Base-by-base conservation (phyloP, 2,329 filamentous ascomycete genomes). In the Fusarium dimerum region DNA sequence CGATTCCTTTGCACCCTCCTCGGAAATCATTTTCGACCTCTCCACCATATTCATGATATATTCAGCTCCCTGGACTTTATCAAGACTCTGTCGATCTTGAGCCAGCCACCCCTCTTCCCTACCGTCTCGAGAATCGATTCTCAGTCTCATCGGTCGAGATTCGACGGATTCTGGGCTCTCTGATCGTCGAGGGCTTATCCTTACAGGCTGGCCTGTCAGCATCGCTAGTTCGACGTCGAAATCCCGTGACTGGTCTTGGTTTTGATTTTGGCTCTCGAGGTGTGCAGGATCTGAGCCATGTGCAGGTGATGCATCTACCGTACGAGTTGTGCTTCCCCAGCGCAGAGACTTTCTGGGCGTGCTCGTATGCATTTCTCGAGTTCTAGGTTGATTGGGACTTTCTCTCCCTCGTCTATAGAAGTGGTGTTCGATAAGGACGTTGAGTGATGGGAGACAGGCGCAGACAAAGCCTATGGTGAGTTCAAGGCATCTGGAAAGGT, bases 41-140 rank as follows among this genome's bases (percentile, higher is more conserved):
- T 60, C 51, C 1, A 62, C 59, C 59, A 53, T 62, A 13, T 53
- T 52, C 59, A 62, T 62, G 13, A 62, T 62, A 12, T 55, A 62
- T 17, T 50, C 44, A 3, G 47, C 40, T 7, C 55, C 44, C 3
- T 58, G 51, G 3, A 16, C n/a, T 3, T 55, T 54, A 1, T 51
- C 54, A 0, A 46, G 45, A 2, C 42, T 40, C 1, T 45, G 38
- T 9, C 38, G 43, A 9, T 50, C 20, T 1, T 44, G 41, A 2
- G 59, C 55, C 15, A 62, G 17, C 60, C 60, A 62, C 2, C 60
- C 60, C 16, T 62, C 60, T 12, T 48, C 18, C 6, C 41, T 46
- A 4, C 60, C 60, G 6, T 62, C 57, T 0, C 51, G 51, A 2
- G 55, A 62, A 29, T 56, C 50, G 3, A 62, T 38, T n/a, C 52